Conservation (phyloP, 257 asterid genomes). For the Paraleonurus japonicus region DNA sequence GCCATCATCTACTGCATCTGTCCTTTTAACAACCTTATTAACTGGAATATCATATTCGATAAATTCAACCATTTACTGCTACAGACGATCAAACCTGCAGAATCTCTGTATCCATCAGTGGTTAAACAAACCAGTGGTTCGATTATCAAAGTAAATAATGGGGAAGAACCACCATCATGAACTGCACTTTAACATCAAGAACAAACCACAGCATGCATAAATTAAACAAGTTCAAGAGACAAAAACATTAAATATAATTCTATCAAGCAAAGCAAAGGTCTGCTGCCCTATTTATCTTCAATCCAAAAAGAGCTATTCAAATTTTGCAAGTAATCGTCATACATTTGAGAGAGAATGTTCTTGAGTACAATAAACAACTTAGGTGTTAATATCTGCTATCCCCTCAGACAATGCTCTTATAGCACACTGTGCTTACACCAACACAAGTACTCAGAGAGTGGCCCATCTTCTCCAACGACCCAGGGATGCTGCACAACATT, state of each 20-base stretch:
- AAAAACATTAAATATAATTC: no score
- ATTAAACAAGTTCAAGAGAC: no score
- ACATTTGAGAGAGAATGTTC: constrained; percentile 6
- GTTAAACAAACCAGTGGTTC: no score
- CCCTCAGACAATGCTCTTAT: constrained; percentile 22
- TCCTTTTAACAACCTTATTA: background rate
- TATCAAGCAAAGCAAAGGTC: constrained; percentile 11
- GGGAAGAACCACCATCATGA: no score
- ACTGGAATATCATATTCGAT: background rate
- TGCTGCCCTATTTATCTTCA: constrained; percentile 21
- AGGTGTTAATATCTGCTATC: constrained; percentile 31
- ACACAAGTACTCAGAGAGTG: constrained; percentile 55
- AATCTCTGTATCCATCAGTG: background rate
- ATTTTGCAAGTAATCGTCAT: constrained; percentile 5
- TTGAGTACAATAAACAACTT: constrained; percentile 27
- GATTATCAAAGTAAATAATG: no score
- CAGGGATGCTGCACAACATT: constrained; percentile 66
- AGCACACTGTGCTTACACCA: constrained; percentile 67
- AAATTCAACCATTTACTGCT: background rate
- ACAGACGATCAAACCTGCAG: background rate
- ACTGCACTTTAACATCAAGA: no score
- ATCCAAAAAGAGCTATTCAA: constrained; percentile 1
- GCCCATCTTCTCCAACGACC: constrained; percentile 76
- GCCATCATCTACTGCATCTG: constrained; percentile 14
- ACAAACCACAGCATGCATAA: no score